A percentile compares a stretch with the other conserved stretches of the same genome.
Evolutionary conservation across 441 rosid species (phyloP).

Genomic region (Corymbia calophylla): DNA sequence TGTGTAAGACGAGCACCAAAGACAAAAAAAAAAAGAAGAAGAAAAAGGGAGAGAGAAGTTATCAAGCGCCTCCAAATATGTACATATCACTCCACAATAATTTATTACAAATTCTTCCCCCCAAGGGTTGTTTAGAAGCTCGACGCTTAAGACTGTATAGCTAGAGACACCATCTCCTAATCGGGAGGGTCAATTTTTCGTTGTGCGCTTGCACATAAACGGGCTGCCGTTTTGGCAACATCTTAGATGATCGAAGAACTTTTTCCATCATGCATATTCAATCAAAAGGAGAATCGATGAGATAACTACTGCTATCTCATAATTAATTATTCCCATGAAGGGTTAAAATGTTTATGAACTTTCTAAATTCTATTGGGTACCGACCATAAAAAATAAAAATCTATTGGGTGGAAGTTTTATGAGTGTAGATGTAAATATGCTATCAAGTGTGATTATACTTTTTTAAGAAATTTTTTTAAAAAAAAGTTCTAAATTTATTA

Average conservation of each 20-base stretch:
- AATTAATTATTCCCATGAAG: neutral
- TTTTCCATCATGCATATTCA: neutral
- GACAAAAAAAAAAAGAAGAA: accelerated
- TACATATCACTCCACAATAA: neutral
- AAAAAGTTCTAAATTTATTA: too few species aligned
- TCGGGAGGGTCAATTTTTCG: neutral
- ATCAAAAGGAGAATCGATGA: neutral
- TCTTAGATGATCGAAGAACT: too few species aligned
- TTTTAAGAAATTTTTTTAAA: neutral
- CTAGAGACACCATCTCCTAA: neutral
- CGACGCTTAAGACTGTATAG: neutral
- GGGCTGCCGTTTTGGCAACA: neutral
- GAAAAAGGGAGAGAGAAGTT: too few species aligned
- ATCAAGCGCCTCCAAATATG: neutral
- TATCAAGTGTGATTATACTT: neutral
- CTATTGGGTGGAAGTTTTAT: neutral
- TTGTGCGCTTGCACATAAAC: too few species aligned
- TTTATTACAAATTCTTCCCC: neutral
- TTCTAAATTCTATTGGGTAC: neutral
- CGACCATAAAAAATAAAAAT: neutral
- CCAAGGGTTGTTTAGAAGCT: neutral
- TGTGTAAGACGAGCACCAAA: neutral
- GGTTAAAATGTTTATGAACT: neutral
- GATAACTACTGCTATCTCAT: neutral
- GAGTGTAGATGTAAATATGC: neutral